Evolutionary conservation across 306 rosid species (phyloP).

Genomic region (Biancaea sappan): DNA sequence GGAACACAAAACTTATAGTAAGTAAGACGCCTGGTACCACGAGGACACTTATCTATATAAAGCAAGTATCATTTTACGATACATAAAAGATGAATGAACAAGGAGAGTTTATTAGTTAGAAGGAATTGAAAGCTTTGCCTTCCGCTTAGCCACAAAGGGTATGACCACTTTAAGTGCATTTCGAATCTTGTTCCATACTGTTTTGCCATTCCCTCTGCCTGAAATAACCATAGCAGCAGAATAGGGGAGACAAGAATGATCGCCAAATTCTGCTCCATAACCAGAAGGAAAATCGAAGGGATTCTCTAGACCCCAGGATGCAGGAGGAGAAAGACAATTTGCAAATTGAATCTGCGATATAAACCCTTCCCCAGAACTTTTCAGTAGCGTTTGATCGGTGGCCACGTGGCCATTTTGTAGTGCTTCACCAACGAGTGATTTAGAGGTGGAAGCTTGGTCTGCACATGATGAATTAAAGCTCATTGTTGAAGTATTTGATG

Average conservation of each 20-base stretch:
- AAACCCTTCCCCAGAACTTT: conserved; percentile 10
- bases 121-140: conserved; percentile 14
- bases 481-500: not conserved
- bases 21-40: not conserved
- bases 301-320: conserved; percentile 30
- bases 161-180: conserved; percentile 33
- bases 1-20: not conserved
- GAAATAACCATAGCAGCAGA: not conserved
- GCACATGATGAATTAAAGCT: conserved; percentile 16
- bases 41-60: too few relatives aligned
- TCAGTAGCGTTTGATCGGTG: not conserved
- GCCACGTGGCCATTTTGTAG: conserved; percentile 26
- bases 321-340: not conserved
- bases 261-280: conserved; percentile 22
- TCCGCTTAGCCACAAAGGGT: conserved; percentile 31
- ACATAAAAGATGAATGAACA: not conserved
- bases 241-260: not conserved
- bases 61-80: not conserved
- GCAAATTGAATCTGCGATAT: not conserved
- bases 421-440: conserved; percentile 3
- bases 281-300: not conserved
- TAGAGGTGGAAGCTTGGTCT: conserved; percentile 36
- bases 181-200: conserved; percentile 43
- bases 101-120: not conserved
- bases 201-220: conserved; percentile 37